Evolutionary conservation across 139 green algal genomes (phyloP).

Genomic region (Auxenochlorella pyrenoidosa): DNA sequence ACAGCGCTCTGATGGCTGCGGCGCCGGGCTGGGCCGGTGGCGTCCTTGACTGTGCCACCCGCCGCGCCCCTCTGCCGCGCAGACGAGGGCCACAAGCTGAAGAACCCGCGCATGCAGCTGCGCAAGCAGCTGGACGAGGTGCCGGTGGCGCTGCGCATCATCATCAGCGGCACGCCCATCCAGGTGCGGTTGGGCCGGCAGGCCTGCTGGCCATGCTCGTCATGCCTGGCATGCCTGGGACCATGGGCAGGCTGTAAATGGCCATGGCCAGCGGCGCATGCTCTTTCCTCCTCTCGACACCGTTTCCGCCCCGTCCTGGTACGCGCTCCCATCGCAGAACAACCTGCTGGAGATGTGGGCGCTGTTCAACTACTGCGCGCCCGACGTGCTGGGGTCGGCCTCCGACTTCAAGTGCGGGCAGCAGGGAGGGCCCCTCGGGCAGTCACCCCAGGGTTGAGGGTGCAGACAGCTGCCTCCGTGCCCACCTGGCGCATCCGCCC

Average conservation of each 20-base stretch:
- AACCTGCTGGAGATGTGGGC: constrained; percentile 91
- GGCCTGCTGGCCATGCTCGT: no score
- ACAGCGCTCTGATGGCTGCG: no score
- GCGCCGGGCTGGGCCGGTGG: no score
- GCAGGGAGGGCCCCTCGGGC: no score
- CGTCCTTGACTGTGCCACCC: no score
- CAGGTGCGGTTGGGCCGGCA: constrained; percentile 62
- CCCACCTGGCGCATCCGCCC: no score
- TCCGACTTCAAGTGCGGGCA: constrained; percentile 62
- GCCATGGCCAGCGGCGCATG: no score
- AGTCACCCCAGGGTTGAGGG: no score
- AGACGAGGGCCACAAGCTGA: constrained; percentile 84
- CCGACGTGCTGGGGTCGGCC: constrained; percentile 71
- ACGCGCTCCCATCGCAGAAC: constrained; percentile 61
- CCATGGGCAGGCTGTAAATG: background rate
- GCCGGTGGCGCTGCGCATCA: constrained; percentile 61
- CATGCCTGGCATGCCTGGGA: background rate
- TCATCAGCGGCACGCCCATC: constrained; percentile 92
- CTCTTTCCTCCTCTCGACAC: background rate
- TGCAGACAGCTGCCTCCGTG: no score
- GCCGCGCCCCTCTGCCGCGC: no score
- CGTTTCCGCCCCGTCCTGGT: background rate
- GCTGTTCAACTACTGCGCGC: constrained; percentile 82
- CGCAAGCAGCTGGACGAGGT: constrained; percentile 65
- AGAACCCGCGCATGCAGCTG: constrained; percentile 90